Conservation (phyloP, 2,329 filamentous ascomycete genomes). For the Parafenestella ontariensis region DNA sequence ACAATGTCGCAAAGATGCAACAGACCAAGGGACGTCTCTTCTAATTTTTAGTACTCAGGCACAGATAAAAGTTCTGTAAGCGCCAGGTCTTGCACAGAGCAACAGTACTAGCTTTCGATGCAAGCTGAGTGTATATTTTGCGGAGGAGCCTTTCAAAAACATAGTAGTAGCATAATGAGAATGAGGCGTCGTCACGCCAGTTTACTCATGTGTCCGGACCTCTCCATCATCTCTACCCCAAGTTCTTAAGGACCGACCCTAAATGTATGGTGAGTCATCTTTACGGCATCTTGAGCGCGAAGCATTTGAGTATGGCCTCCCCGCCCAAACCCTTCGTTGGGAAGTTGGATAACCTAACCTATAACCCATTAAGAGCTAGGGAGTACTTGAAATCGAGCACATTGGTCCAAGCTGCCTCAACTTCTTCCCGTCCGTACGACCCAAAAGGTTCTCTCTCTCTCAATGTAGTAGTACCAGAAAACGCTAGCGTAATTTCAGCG, state of each 20-base stretch:
- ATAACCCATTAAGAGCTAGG: constrained; percentile 51
- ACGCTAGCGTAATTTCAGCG: constrained; percentile 48
- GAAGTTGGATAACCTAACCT: constrained; percentile 49
- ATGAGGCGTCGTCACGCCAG: too few species aligned
- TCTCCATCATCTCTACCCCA: too few species aligned
- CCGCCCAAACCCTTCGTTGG: constrained; percentile 47
- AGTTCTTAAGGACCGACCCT: too few species aligned
- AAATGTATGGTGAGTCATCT: too few species aligned
- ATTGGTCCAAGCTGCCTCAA: constrained; percentile 41
- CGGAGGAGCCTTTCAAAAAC: too few species aligned
- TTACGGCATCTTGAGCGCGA: constrained; percentile 17
- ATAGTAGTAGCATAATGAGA: too few species aligned
- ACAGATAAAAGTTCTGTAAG: too few species aligned
- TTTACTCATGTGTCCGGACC: too few species aligned
- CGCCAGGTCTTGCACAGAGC: too few species aligned
- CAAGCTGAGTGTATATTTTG: too few species aligned
- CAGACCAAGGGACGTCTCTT: constrained; percentile 25
- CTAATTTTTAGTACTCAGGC: too few species aligned
- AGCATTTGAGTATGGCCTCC: constrained; percentile 31
- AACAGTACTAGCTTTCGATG: too few species aligned
- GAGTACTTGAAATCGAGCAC: constrained; percentile 45
- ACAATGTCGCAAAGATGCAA: constrained; percentile 23
- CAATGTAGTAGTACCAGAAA: constrained; percentile 22
- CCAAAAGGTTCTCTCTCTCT: constrained; percentile 43
- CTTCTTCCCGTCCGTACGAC: constrained; percentile 45